Percentiles rank a stretch among this genome's conserved stretches.
Conservation (phyloP, 177 flowering plant genomes). For the Vitis hybrid region DNA sequence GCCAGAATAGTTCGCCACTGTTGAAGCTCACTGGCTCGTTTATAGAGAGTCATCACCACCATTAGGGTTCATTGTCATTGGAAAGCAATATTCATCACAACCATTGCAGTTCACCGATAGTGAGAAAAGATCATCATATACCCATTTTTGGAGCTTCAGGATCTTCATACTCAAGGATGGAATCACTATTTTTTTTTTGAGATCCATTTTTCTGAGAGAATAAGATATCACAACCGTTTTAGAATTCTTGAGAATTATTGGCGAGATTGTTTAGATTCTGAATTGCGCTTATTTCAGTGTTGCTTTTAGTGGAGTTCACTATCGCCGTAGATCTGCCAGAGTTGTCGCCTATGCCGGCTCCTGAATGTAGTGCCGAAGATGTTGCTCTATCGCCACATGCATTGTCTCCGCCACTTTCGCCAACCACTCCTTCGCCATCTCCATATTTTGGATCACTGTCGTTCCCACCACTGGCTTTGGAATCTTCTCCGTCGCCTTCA, state of each 20-base stretch:
- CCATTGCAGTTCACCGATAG: no score
- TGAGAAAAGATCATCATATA: no score
- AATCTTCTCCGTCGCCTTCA: conserved; percentile 3
- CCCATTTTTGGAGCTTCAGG: no score
- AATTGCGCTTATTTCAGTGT: conserved; percentile 10
- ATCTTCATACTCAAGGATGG: no score
- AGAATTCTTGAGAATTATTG: neutral
- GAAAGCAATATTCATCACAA: no score
- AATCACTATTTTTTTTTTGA: no score
- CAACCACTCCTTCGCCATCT: conserved; percentile 10
- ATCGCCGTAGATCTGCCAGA: conserved; percentile 17
- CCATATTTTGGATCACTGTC: conserved; percentile 2
- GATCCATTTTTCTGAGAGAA: no score
- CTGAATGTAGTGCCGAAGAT: conserved; percentile 4
- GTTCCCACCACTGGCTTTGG: neutral
- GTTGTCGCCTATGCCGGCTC: conserved; percentile 13
- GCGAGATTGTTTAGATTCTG: conserved; percentile 5
- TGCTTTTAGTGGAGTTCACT: conserved; percentile 8
- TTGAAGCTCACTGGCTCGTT: no score
- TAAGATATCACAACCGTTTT: no score
- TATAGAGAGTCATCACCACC: no score
- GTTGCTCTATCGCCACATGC: conserved; percentile 17
- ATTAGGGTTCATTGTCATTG: no score
- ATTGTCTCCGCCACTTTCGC: conserved; percentile 10
- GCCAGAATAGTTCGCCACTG: no score